Percentiles rank a stretch among this genome's conserved stretches.
These are phyloP conservation scores for Flaveria linearis DNA, from an alignment of 129 eudicot genomes.

Conservation along the genomic window DNA sequence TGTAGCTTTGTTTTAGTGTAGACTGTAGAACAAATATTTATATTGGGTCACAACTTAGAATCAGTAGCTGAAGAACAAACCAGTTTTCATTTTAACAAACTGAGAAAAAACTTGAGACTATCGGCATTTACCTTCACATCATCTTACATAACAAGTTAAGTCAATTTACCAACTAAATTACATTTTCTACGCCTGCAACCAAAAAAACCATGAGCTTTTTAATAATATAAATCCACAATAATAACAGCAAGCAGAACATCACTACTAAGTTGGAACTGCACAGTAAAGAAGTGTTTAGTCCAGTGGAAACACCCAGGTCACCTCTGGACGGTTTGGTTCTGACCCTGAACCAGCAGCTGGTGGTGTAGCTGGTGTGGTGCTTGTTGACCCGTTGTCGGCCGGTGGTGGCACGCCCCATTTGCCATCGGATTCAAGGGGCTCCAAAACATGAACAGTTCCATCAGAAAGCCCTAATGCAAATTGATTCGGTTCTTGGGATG, in stretches of 20 bases:
- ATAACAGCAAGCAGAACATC: background rate
- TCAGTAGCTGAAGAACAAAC: background rate
- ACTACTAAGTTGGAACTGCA: slow-evolving; percentile 32
- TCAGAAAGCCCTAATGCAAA: slow-evolving; percentile 90
- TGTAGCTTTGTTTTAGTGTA: background rate
- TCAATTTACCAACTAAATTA: slow-evolving; percentile 30
- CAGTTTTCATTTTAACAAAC: background rate
- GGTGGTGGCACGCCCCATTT: slow-evolving; percentile 81
- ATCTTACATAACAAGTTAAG: slow-evolving; percentile 41
- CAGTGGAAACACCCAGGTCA: slow-evolving; percentile 35
- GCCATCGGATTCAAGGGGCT: slow-evolving; percentile 93
- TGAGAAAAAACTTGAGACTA: slow-evolving; percentile 4
- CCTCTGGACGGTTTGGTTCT: slow-evolving; percentile 74
- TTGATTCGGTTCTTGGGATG: slow-evolving; percentile 92
- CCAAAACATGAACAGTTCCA: slow-evolving; percentile 83
- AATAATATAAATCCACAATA: background rate
- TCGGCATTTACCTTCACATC: slow-evolving; percentile 35
- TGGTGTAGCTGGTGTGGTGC: slow-evolving; percentile 57
- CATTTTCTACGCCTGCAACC: slow-evolving; percentile 34
- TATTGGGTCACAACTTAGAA: no score
- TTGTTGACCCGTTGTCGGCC: slow-evolving; percentile 63
- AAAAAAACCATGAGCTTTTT: background rate
- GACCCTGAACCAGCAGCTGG: slow-evolving; percentile 62
- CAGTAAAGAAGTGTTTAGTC: slow-evolving; percentile 33
- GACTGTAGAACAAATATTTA: no score